phyloP scores from a whole-genome alignment of 75 land plant species.

The Cunninghamia lanceolata region DNA sequence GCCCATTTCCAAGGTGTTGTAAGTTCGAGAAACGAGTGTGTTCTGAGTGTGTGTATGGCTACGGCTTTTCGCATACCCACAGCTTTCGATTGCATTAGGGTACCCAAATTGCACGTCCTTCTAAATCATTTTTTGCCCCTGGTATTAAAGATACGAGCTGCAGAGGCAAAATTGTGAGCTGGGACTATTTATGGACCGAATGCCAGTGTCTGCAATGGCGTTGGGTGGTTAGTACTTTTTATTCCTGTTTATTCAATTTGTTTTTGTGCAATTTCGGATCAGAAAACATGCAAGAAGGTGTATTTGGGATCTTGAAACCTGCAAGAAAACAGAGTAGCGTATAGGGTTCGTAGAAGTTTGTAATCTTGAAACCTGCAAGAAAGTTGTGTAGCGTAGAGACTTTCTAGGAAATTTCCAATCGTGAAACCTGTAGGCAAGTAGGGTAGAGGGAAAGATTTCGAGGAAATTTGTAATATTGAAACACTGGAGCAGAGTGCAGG shows the following conservation, averaged over 20 bases:
- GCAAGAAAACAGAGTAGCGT: too few relatives aligned
- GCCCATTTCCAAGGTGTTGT: neutral
- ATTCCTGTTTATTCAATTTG: neutral
- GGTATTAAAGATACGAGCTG: neutral
- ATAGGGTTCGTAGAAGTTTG: neutral
- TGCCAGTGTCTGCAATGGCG: neutral
- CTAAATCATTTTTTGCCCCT: neutral
- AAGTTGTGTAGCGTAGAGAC: neutral
- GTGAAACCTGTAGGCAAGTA: neutral
- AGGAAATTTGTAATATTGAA: neutral
- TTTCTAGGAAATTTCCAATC: neutral
- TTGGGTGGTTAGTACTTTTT: constrained; percentile 1
- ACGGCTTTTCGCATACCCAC: neutral
- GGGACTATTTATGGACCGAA: neutral
- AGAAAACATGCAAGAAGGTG: neutral
- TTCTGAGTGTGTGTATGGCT: neutral
- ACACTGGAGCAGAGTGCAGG: neutral
- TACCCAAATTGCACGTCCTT: neutral
- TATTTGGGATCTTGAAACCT: neutral
- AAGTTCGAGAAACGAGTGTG: neutral
- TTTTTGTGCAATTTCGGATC: neutral
- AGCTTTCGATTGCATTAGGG: neutral
- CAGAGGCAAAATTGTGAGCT: neutral
- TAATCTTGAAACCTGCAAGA: neutral
- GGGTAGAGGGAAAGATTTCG: neutral